Percentiles rank a stretch among this genome's conserved stretches.
These are phyloP conservation scores for Tetrahymena borealis DNA, from an alignment of 73 alveolate species.

Conservation along the genomic window DNA sequence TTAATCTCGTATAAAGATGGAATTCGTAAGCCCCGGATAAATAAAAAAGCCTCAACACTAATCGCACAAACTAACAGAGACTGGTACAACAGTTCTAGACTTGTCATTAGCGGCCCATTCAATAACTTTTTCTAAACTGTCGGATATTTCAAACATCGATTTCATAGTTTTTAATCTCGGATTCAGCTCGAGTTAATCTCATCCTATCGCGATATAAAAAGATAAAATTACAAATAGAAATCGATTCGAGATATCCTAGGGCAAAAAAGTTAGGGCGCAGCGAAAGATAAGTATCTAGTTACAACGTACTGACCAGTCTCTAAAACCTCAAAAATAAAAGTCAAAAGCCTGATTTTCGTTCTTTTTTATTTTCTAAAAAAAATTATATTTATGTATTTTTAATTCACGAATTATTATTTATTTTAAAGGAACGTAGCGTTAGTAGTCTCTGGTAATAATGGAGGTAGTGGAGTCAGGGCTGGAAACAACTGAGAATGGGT, in stretches of 20 bases:
- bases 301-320: background rate
- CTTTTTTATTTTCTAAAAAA: background rate
- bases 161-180: background rate
- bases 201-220: background rate
- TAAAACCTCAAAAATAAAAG: background rate
- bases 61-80: conserved; percentile 3
- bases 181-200: background rate
- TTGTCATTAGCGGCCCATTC: background rate
- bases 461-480: conserved; percentile 4
- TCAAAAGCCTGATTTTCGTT: background rate
- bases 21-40: background rate
- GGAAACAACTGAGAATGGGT: background rate
- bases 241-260: background rate
- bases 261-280: background rate
- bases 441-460: background rate
- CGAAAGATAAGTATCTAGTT: background rate
- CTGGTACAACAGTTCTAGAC: background rate
- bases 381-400: background rate
- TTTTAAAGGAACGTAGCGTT: background rate
- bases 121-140: background rate
- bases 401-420: background rate
- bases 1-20: background rate
- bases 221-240: background rate
- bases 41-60: background rate
- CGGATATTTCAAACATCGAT: background rate